Percentiles rank a stretch among this genome's conserved stretches.
phyloP scores from a whole-genome alignment of 176 grass and related monocot species.

The Triticum aestivum region DNA sequence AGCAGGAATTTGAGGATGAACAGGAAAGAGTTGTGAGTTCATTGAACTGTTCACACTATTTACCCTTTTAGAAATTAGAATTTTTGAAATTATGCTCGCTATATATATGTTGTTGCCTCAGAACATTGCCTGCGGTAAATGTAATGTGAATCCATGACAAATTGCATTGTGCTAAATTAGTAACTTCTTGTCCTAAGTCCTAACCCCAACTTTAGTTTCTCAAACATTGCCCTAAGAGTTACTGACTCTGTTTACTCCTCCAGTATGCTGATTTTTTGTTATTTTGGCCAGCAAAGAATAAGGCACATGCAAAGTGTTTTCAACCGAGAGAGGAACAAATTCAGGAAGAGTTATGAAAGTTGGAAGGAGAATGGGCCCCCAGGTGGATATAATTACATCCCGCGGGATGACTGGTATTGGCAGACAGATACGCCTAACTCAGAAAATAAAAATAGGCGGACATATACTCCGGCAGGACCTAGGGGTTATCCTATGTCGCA shows the following conservation, averaged over 20 bases:
- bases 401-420: constrained; percentile 98
- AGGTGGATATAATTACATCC: constrained; percentile 81
- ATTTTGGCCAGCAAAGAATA: constrained; percentile 72
- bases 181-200: not conserved
- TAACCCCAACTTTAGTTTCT: not conserved
- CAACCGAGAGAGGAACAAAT: constrained; percentile 91
- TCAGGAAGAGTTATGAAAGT: constrained; percentile 66
- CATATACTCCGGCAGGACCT: constrained; percentile 40
- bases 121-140: not conserved
- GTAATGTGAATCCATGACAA: constrained; percentile 1
- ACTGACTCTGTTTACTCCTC: not conserved
- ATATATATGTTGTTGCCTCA: not conserved
- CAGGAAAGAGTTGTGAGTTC: constrained; percentile 81
- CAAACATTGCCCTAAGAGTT: not conserved
- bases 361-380: constrained; percentile 82
- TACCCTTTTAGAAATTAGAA: constrained; percentile 2
- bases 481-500: constrained; percentile 79
- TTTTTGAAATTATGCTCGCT: not conserved
- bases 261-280: constrained; percentile 22
- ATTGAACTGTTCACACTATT: constrained; percentile 20
- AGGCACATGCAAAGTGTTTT: constrained; percentile 98
- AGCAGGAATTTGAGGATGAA: constrained; percentile 88
- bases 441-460: constrained; percentile 52
- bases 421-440: constrained; percentile 61
- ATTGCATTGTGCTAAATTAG: constrained; percentile 13